phyloP scores from a whole-genome alignment of 2,329 filamentous ascomycete genomes.

The Ophiocordyceps camponoti-floridani region DNA sequence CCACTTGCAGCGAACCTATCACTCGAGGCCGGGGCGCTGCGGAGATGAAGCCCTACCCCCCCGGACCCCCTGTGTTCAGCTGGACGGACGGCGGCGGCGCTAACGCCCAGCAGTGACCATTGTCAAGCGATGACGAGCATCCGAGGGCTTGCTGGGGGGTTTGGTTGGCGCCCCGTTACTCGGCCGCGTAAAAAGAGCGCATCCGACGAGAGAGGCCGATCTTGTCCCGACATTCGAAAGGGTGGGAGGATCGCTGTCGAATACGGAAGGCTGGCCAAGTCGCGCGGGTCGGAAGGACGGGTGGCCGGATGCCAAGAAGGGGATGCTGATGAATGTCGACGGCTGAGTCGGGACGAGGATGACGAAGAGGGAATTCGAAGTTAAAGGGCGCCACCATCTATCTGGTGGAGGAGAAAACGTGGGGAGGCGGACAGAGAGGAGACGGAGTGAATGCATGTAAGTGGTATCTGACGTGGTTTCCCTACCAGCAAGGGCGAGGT shows the following conservation, averaged over 20 bases:
- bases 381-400: conserved; percentile 2
- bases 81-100: conserved; percentile 1
- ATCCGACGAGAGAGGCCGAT: not conserved
- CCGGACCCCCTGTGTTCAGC: conserved; percentile 2
- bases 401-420: not conserved
- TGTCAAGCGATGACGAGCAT: conserved; percentile 41
- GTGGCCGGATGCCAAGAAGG: not conserved
- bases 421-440: not conserved
- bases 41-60: not conserved
- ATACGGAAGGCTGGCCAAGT: not conserved
- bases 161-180: not conserved
- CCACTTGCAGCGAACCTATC: not conserved
- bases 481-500: not conserved
- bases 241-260: not conserved
- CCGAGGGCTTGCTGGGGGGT: conserved; percentile 1
- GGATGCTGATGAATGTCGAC: conserved; percentile 2
- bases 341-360: conserved; percentile 1
- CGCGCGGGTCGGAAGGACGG: not conserved
- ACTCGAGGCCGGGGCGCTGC: not conserved
- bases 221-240: not conserved
- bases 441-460: not conserved
- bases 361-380: not conserved
- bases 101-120: conserved; percentile 26
- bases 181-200: not conserved
- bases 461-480: too few species aligned